A percentile compares a stretch with the other conserved stretches of the same genome.
Conservation (phyloP, 1,139 yeast species). For the Hemisphaericaspora xylofermentans region DNA sequence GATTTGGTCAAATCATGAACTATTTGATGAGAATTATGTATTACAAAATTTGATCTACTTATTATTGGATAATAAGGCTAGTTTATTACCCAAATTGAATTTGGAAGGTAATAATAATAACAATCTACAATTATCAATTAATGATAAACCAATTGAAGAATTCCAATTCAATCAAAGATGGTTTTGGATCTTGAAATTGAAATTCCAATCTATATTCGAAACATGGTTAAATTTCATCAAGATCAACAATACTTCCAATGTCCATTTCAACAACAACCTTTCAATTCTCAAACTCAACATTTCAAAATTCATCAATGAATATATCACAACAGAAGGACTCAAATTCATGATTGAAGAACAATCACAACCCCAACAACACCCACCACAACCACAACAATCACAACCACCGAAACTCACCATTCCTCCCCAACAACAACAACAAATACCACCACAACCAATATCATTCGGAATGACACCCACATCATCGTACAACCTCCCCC, state of each 20-base stretch:
- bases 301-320: conserved; percentile 19
- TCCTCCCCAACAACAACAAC: conserved; percentile 6
- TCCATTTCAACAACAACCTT: conserved; percentile 14
- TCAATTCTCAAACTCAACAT: conserved; percentile 17
- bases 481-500: conserved; percentile 2
- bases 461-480: conserved; percentile 3
- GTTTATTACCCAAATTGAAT: conserved; percentile 8
- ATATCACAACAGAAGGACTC: conserved; percentile 10
- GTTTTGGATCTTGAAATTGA: conserved; percentile 27
- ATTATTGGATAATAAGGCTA: conserved; percentile 17
- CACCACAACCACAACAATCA: background rate
- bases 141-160: conserved; percentile 15
- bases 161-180: conserved; percentile 26
- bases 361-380: background rate
- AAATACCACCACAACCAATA: background rate
- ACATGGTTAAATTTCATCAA: conserved; percentile 25
- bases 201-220: conserved; percentile 27
- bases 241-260: conserved; percentile 2
- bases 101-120: background rate
- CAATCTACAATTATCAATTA: background rate
- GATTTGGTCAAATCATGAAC: conserved; percentile 20
- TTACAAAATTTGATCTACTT: conserved; percentile 29
- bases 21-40: conserved; percentile 27
- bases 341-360: conserved; percentile 12
- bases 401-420: too few relatives aligned